Evolutionary conservation across 345 rosid genomes (phyloP).

Genomic region (Aethionema arabicum): DNA sequence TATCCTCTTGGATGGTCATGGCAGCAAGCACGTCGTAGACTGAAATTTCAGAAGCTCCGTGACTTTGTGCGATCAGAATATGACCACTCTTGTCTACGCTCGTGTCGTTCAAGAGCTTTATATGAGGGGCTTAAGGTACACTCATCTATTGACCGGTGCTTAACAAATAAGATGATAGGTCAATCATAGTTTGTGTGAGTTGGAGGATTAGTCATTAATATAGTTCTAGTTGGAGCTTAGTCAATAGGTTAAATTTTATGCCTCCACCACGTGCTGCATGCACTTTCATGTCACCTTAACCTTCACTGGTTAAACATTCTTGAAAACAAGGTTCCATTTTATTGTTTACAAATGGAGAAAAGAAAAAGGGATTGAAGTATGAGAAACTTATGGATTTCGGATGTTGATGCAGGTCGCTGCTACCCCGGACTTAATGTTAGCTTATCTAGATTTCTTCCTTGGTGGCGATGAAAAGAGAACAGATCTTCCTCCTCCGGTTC

Average conservation of each 20-base stretch:
- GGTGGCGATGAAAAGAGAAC: conserved; percentile 93
- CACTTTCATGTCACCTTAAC: not conserved
- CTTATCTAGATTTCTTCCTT: conserved; percentile 81
- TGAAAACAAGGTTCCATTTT: conserved; percentile 1
- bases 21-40: conserved; percentile 73
- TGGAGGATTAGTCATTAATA: not conserved
- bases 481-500: conserved; percentile 80
- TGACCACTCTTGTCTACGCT: conserved; percentile 92
- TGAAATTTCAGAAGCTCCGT: conserved; percentile 84
- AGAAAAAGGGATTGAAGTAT: not conserved
- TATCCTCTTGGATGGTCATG: conserved; percentile 94
- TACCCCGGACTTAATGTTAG: conserved; percentile 82
- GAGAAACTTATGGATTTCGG: not conserved
- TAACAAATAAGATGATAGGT: not conserved
- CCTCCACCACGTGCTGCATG: not conserved
- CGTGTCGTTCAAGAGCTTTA: conserved; percentile 94
- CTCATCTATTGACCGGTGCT: conserved; percentile 4
- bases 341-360: not conserved
- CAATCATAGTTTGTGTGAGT: conserved; percentile 11
- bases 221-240: conserved; percentile 1
- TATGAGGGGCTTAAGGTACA: conserved; percentile 92
- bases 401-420: conserved; percentile 67
- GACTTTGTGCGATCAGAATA: conserved; percentile 95
- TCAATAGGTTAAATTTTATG: not conserved
- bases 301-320: not conserved